A percentile compares a stretch with the other conserved stretches of the same genome.
Conservation (phyloP, 75 land plant genomes). For the Cunninghamia lanceolata region DNA sequence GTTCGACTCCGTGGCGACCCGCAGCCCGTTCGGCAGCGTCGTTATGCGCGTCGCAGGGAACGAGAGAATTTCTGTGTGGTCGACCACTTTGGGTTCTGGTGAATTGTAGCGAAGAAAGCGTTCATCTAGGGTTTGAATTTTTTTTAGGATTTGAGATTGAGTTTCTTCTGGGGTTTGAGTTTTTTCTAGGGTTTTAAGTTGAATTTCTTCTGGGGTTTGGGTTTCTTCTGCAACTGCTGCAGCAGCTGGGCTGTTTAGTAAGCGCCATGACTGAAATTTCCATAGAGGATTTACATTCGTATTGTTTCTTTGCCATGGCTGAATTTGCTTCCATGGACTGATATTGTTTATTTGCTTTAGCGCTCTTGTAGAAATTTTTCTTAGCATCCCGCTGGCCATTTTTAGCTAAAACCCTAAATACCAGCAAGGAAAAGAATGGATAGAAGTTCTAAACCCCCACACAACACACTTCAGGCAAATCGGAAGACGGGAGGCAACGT, state of each 20-base stretch:
- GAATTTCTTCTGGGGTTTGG: background rate
- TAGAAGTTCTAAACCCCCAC: background rate
- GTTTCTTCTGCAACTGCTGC: background rate
- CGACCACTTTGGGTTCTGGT: constrained; percentile 4
- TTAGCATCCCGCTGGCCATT: background rate
- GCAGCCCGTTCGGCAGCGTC: constrained; percentile 42
- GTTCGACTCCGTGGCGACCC: constrained; percentile 38
- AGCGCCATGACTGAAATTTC: background rate
- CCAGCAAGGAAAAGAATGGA: background rate
- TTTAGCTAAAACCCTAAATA: background rate
- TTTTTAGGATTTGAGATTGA: background rate
- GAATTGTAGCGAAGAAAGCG: constrained; percentile 6
- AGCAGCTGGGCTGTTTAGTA: background rate
- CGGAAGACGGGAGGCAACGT: too few species aligned
- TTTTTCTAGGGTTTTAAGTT: background rate
- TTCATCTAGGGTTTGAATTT: background rate
- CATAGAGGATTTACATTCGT: background rate
- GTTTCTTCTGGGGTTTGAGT: background rate
- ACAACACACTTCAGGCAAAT: too few species aligned
- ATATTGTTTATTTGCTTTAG: background rate
- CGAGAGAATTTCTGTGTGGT: constrained; percentile 33
- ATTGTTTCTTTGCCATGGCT: background rate
- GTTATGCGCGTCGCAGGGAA: constrained; percentile 33
- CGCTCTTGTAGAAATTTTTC: background rate
- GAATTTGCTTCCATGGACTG: background rate